phyloP scores from a whole-genome alignment of 208 protist genomes.

The Blechomonas ayalai region DNA sequence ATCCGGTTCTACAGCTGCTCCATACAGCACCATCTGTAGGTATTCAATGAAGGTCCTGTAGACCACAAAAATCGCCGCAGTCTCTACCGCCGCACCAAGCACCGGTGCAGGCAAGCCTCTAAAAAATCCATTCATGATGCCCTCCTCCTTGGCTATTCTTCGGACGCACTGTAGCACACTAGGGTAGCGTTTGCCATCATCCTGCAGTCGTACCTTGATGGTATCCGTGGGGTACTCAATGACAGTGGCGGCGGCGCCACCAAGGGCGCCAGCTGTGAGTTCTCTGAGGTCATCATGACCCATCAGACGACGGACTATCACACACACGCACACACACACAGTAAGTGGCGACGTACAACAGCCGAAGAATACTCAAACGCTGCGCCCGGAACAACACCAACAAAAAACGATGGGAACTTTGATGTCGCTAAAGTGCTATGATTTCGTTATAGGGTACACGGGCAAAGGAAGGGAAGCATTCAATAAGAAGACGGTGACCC shows the following conservation, averaged over 20 bases:
- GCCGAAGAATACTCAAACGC: too few species aligned
- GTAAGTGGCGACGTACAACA: too few species aligned
- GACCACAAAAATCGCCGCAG: constrained; percentile 73
- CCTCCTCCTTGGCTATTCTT: constrained; percentile 68
- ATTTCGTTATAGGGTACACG: too few species aligned
- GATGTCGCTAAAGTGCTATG: too few species aligned
- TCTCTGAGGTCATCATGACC: constrained; percentile 53
- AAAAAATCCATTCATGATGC: constrained; percentile 85
- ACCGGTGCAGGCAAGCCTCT: constrained; percentile 81
- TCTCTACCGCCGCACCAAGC: constrained; percentile 72
- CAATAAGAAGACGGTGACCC: too few species aligned
- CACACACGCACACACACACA: too few species aligned
- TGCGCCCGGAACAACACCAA: too few species aligned
- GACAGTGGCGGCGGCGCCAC: constrained; percentile 60
- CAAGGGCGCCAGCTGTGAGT: constrained; percentile 67
- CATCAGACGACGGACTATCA: constrained; percentile 18
- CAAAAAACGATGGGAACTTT: too few species aligned
- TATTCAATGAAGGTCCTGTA: constrained; percentile 47
- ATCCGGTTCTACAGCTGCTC: constrained; percentile 24
- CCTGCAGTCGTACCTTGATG: constrained; percentile 89
- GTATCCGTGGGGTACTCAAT: constrained; percentile 92
- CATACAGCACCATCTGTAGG: constrained; percentile 54
- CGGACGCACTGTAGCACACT: constrained; percentile 54
- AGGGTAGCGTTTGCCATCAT: constrained; percentile 61
- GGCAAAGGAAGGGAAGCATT: too few species aligned